Base-by-base conservation (phyloP, 139 green algal genomes). In the Chlorella sp. region DNA sequence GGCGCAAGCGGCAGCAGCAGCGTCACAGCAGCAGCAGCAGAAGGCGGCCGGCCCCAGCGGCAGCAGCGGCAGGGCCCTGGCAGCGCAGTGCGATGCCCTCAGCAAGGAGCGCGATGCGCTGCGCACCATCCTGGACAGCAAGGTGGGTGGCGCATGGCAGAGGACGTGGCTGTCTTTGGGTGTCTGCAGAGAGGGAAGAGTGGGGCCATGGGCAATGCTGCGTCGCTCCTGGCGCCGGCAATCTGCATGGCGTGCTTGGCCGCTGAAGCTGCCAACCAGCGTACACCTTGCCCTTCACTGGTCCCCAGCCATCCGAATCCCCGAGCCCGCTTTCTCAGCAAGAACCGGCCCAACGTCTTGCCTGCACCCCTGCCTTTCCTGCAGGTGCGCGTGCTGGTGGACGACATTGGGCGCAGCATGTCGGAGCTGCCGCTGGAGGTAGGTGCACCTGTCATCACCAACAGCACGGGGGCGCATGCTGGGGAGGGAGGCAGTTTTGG, bases 41-140 rank as follows among this genome's bases (percentile, higher is more conserved):
- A n/a, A 71, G 73, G 75, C 83, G 64, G 75, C 64, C 15, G 26
- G 68, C 66, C 69, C 21, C 71, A 37, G 73, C 73, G 40, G 73
- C 40, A 69, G 37, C 73, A 80, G 60, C 82, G 75, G 68, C 69
- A 71, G 42, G 64, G 57, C 75, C 18, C 16, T 64, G 36, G 86
- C n/a, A n/a, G 39, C n/a, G 36, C 68, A 94, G 82, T 40, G 92
- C 71, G 81, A 80, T 19, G 75, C 75, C 76, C 78, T 95, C 34
- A 69, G 80, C 60, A 96, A 96, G 86, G 96, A 98, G 91, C 93
- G 95, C 0, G 92, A 91, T 19, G 96, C 96, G 19, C 91, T 98
- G 76, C 94, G 95, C 40, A 95, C 95, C 66, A 98, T 98, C 86
- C 90, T 98, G 48, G 93, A 97, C 57, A 92, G 89, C 88, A 97